Conservation (phyloP, 2,329 filamentous ascomycete genomes). For the Xylaria sp. region DNA sequence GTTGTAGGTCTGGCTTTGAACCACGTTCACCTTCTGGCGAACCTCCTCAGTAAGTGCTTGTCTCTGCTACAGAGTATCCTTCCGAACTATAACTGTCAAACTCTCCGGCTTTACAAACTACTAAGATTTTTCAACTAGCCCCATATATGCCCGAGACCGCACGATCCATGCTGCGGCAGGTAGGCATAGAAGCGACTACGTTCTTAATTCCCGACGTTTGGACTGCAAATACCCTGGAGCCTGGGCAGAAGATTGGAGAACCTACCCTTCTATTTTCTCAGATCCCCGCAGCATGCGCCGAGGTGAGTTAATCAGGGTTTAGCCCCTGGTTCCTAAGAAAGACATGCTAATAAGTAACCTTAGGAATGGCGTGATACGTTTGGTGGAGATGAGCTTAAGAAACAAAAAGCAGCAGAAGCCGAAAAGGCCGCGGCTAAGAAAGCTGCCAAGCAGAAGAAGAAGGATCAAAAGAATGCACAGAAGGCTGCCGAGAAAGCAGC, state of each 20-base stretch:
- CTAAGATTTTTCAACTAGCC: neutral
- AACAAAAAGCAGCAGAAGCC: conserved; percentile 71
- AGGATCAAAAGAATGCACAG: conserved; percentile 60
- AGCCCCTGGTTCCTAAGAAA: neutral
- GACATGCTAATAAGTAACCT: neutral
- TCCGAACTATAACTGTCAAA: neutral
- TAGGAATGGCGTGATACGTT: conserved; percentile 81
- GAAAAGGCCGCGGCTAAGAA: conserved; percentile 64
- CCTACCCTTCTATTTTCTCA: conserved; percentile 82
- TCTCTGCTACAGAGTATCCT: neutral
- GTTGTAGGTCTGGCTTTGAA: conserved; percentile 85
- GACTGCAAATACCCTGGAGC: conserved; percentile 68
- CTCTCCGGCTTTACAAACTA: neutral
- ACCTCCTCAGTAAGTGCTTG: conserved; percentile 62
- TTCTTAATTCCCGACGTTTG: conserved; percentile 75
- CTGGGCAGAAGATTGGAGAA: conserved; percentile 84
- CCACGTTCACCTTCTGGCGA: conserved; percentile 83
- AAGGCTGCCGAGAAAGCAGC: conserved; percentile 42
- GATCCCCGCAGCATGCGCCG: conserved; percentile 69
- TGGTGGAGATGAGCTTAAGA: conserved; percentile 72
- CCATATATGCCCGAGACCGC: conserved; percentile 51
- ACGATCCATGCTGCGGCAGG: conserved; percentile 79
- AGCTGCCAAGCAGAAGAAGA: conserved; percentile 61
- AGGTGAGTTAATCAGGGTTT: conserved; percentile 46
- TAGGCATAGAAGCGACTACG: conserved; percentile 62